Conservation (phyloP, 768 basidiomycete species). For the Collybia sp. region DNA sequence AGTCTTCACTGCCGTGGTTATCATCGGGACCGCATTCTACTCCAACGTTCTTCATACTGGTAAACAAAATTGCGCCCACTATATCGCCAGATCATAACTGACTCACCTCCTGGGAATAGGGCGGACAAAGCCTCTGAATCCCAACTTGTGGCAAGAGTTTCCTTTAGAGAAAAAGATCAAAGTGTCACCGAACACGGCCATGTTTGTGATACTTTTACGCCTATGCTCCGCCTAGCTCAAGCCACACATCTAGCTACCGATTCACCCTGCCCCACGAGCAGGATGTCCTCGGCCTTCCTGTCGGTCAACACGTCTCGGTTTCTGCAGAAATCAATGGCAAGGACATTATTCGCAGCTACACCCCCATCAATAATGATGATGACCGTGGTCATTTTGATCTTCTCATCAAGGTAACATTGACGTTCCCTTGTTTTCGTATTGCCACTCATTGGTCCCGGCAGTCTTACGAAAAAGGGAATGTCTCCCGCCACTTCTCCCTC, state of each 20-base stretch:
- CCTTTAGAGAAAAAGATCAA: slow-evolving; percentile 74
- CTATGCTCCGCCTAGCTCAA: not conserved
- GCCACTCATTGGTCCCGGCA: slow-evolving; percentile 21
- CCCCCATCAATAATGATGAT: slow-evolving; percentile 91
- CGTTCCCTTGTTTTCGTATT: slow-evolving; percentile 2
- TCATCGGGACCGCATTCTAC: slow-evolving; percentile 48
- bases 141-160: slow-evolving; percentile 78
- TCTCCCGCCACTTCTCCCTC: slow-evolving; percentile 78
- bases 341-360: slow-evolving; percentile 87
- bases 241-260: slow-evolving; percentile 63
- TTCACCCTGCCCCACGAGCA: slow-evolving; percentile 74
- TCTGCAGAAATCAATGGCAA: slow-evolving; percentile 91
- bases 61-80: slow-evolving; percentile 12
- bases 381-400: slow-evolving; percentile 94
- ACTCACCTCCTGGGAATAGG: slow-evolving; percentile 32
- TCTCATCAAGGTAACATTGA: slow-evolving; percentile 77
- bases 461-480: slow-evolving; percentile 97
- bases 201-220: slow-evolving; percentile 45
- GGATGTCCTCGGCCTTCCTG: slow-evolving; percentile 87
- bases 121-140: slow-evolving; percentile 62
- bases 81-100: no score
- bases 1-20: slow-evolving; percentile 46
- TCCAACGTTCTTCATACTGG: slow-evolving; percentile 45
- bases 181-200: slow-evolving; percentile 93
- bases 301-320: slow-evolving; percentile 95